Conservation (phyloP, 495 filamentous ascomycete species). For the Bombardia bombarda region DNA sequence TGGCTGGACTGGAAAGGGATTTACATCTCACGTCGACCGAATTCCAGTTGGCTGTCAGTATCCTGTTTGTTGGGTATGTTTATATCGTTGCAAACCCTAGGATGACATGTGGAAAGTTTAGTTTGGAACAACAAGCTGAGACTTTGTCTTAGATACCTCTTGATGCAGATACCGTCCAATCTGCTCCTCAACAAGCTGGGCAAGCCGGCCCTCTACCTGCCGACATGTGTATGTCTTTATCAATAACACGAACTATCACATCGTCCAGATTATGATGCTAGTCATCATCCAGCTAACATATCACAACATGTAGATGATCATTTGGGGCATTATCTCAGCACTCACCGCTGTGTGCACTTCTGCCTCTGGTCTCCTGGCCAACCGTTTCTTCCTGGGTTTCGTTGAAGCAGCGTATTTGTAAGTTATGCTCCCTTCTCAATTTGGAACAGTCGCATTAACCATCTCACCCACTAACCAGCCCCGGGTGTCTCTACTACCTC, state of each 20-base stretch:
- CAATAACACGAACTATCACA: background rate
- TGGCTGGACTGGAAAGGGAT: slow-evolving; percentile 41
- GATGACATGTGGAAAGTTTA: slow-evolving; percentile 5
- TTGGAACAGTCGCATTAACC: background rate
- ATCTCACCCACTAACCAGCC: slow-evolving; percentile 9
- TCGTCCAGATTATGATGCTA: no score
- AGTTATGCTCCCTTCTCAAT: slow-evolving; percentile 5
- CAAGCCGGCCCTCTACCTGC: slow-evolving; percentile 58
- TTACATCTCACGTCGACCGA: slow-evolving; percentile 34
- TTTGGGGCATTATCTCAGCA: slow-evolving; percentile 68
- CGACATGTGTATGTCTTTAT: slow-evolving; percentile 36
- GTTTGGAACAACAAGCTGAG: background rate
- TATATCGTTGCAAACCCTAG: background rate
- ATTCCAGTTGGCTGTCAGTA: slow-evolving; percentile 57
- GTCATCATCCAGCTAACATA: no score
- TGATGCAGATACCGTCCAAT: slow-evolving; percentile 56
- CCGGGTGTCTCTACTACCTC: slow-evolving; percentile 45
- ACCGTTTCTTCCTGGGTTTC: slow-evolving; percentile 67
- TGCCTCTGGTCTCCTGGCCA: slow-evolving; percentile 53
- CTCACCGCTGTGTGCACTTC: slow-evolving; percentile 53
- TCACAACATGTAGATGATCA: slow-evolving; percentile 54
- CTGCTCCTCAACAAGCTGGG: slow-evolving; percentile 50
- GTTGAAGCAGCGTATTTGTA: slow-evolving; percentile 45
- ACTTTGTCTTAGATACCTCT: slow-evolving; percentile 35
- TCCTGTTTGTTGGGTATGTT: slow-evolving; percentile 66